Base-by-base conservation (phyloP, 192 early-diverging fungal genomes). In the Rhizophagus clarus region DNA sequence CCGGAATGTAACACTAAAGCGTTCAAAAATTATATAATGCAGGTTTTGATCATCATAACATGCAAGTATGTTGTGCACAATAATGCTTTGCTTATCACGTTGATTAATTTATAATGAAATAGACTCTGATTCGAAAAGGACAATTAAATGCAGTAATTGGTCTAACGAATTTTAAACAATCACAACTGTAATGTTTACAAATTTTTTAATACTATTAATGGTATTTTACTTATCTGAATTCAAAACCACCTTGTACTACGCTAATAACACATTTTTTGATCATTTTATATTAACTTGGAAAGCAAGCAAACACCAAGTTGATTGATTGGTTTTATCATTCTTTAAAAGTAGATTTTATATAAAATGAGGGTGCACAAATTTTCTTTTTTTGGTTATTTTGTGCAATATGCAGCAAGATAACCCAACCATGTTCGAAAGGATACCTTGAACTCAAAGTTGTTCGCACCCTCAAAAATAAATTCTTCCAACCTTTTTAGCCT, bases 341-440 rank as follows among this genome's bases (percentile, higher is more conserved):
- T 40, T 17, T 28, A 63, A 63, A 63, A 28, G 62, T 63, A 29
- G 4, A n/a, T n/a, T 66, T 66, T 29, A 66, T 66, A 66, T 66
- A 22, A 66, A 56, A 56, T 14, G 24, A 31, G 63, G 42, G 28
- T 24, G 47, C 72, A 74, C 72, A 74, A 26, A 56, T 74, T 74
- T 74, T 24, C 72, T 74, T 47, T 76, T 73, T 76, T 29, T 76
- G 60, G 60, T 26, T 61, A 26, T 17, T 61, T 76, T 76, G 74
- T 76, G 51, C 20, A 76, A 73, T 73, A 47, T 29, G 28, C n/a
- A 51, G 9, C 71, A 22, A 20, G 20, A 72, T 72, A 76, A 26
- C 22, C 32, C 49, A 76, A 61, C 32, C 37, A 76, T 76, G 74
- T 60, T 34, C 60, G 45, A 73, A 15, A 31, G 20, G 22, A 42